Conservation (phyloP, 164 flowering plant species). For the Stephania yunnanensis region DNA sequence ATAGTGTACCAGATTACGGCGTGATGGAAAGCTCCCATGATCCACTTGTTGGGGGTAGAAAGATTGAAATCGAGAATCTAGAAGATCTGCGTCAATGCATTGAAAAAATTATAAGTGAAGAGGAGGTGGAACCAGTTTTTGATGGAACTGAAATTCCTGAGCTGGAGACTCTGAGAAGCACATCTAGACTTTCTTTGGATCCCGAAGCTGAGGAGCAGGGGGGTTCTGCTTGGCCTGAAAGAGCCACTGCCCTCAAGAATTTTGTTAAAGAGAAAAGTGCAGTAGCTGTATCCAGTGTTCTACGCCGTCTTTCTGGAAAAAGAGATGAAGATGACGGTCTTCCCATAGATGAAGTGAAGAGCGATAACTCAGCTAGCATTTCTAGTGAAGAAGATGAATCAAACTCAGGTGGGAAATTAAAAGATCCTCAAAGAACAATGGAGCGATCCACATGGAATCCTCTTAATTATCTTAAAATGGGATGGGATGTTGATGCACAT, state of each 20-base stretch:
- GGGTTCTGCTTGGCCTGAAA: slow-evolving; percentile 63
- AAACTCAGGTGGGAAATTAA: slow-evolving; percentile 24
- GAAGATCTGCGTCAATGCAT: slow-evolving; percentile 15
- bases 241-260: slow-evolving; percentile 50
- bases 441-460: slow-evolving; percentile 69
- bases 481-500: slow-evolving; percentile 34
- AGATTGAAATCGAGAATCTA: slow-evolving; percentile 19
- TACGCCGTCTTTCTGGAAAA: slow-evolving; percentile 74
- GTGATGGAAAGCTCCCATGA: slow-evolving; percentile 14
- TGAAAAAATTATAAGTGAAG: slow-evolving; percentile 33
- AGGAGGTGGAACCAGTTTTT: slow-evolving; percentile 52
- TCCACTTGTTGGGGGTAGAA: slow-evolving; percentile 12
- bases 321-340: slow-evolving; percentile 32
- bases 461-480: slow-evolving; percentile 36
- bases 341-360: slow-evolving; percentile 21
- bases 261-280: slow-evolving; percentile 56
- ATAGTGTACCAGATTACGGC: slow-evolving; percentile 10
- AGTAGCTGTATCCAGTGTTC: slow-evolving; percentile 49
- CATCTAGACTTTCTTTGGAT: slow-evolving; percentile 34
- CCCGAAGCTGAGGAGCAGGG: slow-evolving; percentile 32
- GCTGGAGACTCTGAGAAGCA: slow-evolving; percentile 34
- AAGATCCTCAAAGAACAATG: slow-evolving; percentile 31
- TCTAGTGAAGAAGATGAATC: slow-evolving; percentile 26
- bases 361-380: slow-evolving; percentile 10
- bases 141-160: slow-evolving; percentile 64